Percentiles rank a stretch among this genome's conserved stretches.
These are phyloP conservation scores for Coemansia guatemalensis DNA, from an alignment of 192 early-diverging fungal genomes.

Conservation along the genomic window DNA sequence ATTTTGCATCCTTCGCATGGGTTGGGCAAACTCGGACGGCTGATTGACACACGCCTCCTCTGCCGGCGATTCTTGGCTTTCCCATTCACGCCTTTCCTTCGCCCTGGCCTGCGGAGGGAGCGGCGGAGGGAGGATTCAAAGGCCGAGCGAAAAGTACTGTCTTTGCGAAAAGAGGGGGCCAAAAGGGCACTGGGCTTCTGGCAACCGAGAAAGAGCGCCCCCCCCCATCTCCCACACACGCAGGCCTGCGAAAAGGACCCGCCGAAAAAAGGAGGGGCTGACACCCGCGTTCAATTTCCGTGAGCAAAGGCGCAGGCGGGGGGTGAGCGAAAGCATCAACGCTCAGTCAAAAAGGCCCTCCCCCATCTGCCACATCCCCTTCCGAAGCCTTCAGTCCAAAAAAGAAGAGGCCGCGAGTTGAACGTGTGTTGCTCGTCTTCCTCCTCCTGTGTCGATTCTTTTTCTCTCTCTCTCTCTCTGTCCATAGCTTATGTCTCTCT, in stretches of 20 bases:
- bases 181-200: background rate
- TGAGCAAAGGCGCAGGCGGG: background rate
- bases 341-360: background rate
- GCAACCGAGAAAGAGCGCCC: too few species aligned
- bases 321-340: background rate
- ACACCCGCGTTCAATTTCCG: background rate
- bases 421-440: background rate
- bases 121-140: background rate
- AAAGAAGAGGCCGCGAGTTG: background rate
- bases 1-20: background rate
- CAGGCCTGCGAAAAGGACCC: too few species aligned
- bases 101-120: too few species aligned
- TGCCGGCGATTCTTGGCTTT: background rate
- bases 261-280: background rate
- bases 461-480: background rate
- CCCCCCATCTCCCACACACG: too few species aligned
- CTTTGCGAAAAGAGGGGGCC: background rate
- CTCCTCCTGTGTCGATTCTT: too few species aligned
- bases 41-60: background rate
- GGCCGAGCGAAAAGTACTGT: background rate
- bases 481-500: background rate
- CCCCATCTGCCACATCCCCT: background rate
- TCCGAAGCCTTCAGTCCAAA: background rate
- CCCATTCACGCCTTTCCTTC: background rate
- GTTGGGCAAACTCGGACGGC: slow-evolving; percentile 1